Evolutionary conservation across 108 stramenopile genomes (phyloP).

Genomic region (Stephanodiscus minutulus): DNA sequence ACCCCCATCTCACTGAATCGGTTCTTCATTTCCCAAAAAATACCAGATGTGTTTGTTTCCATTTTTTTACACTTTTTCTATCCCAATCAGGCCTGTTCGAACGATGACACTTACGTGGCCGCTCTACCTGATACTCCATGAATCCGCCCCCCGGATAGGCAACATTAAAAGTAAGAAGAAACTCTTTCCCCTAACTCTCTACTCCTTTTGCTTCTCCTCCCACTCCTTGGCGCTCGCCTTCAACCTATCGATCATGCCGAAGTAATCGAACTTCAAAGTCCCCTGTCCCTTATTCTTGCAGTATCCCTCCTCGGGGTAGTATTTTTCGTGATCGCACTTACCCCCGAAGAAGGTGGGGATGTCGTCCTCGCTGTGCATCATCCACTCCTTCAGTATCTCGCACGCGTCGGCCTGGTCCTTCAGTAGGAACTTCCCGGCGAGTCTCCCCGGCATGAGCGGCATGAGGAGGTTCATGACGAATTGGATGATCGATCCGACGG

Average conservation of each 20-base stretch:
- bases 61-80: neutral
- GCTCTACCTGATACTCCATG: neutral
- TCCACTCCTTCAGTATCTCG: conserved; percentile 58
- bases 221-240: conserved; percentile 51
- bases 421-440: conserved; percentile 78
- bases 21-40: conserved; percentile 2
- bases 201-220: conserved; percentile 44
- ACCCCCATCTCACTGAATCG: neutral
- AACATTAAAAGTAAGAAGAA: neutral
- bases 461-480: conserved; percentile 88
- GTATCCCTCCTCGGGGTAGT: conserved; percentile 75
- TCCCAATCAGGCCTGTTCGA: neutral
- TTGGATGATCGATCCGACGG: conserved; percentile 79
- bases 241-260: conserved; percentile 85
- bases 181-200: neutral
- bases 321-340: conserved; percentile 74
- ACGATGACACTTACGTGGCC: too few relatives aligned
- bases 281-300: conserved; percentile 79
- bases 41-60: neutral
- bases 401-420: conserved; percentile 57
- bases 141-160: neutral
- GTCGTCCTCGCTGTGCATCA: conserved; percentile 83
- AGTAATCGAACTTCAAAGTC: conserved; percentile 85
- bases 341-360: conserved; percentile 89
- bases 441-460: conserved; percentile 85